Evolutionary conservation across 2,329 filamentous ascomycete species (phyloP).

Genomic region (Nigrospora osmanthi): DNA sequence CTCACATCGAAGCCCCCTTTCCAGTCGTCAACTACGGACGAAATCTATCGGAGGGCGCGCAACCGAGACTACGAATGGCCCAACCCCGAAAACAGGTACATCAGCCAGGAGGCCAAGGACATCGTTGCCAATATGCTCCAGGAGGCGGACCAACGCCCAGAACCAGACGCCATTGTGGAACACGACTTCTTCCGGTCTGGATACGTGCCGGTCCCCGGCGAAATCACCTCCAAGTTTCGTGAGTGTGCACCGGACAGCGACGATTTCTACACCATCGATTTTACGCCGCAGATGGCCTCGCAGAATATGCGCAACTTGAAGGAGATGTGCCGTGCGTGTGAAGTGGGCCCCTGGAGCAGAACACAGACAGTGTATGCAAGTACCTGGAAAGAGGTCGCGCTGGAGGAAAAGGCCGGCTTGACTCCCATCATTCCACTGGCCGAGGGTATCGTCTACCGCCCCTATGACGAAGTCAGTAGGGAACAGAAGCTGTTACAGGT

Average conservation of each 20-base stretch:
- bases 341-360: constrained; percentile 47
- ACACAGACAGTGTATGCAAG: constrained; percentile 41
- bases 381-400: constrained; percentile 58
- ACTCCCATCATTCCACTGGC: constrained; percentile 56
- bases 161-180: constrained; percentile 70
- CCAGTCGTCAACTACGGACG: constrained; percentile 81
- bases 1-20: constrained; percentile 94
- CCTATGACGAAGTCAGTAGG: constrained; percentile 52
- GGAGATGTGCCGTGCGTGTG: constrained; percentile 49
- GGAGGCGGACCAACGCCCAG: constrained; percentile 66
- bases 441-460: constrained; percentile 55
- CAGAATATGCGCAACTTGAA: constrained; percentile 44
- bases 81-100: constrained; percentile 57
- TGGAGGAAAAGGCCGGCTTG: constrained; percentile 59
- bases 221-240: constrained; percentile 51
- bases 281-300: constrained; percentile 34
- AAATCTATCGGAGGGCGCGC: constrained; percentile 68
- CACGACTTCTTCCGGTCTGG: constrained; percentile 74
- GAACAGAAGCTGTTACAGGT: constrained; percentile 37
- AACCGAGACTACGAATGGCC: constrained; percentile 78
- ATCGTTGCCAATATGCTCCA: constrained; percentile 70
- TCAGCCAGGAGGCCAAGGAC: constrained; percentile 69
- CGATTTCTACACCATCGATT: constrained; percentile 47
- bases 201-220: constrained; percentile 57
- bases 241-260: constrained; percentile 48